phyloP scores from a whole-genome alignment of 1,284 basidiomycete species.

The Phellopilus nigrolimitatus region DNA sequence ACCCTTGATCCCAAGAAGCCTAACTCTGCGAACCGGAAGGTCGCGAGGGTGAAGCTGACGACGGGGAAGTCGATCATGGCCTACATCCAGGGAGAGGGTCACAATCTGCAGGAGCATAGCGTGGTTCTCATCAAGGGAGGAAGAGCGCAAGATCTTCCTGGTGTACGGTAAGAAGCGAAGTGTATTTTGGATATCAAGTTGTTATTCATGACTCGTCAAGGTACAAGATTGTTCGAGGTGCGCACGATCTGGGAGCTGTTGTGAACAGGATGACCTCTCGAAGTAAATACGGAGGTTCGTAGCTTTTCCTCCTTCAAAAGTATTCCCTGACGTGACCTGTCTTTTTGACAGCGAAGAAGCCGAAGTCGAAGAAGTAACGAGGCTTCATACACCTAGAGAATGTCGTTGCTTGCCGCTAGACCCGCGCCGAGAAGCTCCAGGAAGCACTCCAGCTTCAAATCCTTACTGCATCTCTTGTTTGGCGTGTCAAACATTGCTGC shows the following conservation, averaged over 20 bases:
- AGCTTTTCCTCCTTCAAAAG: slow-evolving; percentile 8
- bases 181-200: neutral
- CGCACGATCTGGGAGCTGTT: slow-evolving; percentile 89
- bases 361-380: slow-evolving; percentile 67
- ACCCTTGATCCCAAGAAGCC: slow-evolving; percentile 95
- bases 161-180: slow-evolving; percentile 70
- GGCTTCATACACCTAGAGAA: neutral
- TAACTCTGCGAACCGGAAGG: slow-evolving; percentile 97
- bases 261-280: slow-evolving; percentile 78
- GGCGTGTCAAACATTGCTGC: neutral
- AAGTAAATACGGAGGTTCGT: slow-evolving; percentile 90
- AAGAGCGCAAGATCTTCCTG: slow-evolving; percentile 94
- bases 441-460: no score
- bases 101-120: slow-evolving; percentile 97
- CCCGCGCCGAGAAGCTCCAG: no score
- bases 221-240: slow-evolving; percentile 94
- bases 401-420: no score
- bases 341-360: slow-evolving; percentile 70
- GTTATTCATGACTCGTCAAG: slow-evolving; percentile 42
- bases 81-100: slow-evolving; percentile 97
- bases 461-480: neutral
- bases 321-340: slow-evolving; percentile 25
- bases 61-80: slow-evolving; percentile 90
- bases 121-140: slow-evolving; percentile 94
- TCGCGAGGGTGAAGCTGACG: slow-evolving; percentile 89